Conservation (phyloP, 2,329 filamentous ascomycete species). For the Colletotrichum tanaceti region DNA sequence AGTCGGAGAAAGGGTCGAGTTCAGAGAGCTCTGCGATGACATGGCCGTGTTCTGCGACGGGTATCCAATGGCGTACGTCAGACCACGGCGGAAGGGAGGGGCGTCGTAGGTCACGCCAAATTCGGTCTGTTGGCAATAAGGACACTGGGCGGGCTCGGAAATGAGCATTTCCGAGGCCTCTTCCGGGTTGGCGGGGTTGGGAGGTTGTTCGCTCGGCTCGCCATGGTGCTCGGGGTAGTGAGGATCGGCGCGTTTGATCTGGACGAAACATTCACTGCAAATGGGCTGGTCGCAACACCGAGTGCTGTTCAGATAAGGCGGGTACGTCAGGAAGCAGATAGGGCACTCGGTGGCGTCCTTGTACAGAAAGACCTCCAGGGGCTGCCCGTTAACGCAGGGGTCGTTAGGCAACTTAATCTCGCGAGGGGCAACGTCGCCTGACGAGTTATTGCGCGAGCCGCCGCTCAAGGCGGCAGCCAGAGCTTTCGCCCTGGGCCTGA, state of each 20-base stretch:
- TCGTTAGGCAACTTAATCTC: slow-evolving; percentile 85
- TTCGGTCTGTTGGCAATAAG: slow-evolving; percentile 94
- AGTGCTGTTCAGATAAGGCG: slow-evolving; percentile 92
- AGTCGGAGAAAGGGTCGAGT: slow-evolving; percentile 64
- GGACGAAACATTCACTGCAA: slow-evolving; percentile 98
- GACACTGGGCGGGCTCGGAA: slow-evolving; percentile 91
- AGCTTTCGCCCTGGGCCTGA: slow-evolving; percentile 89
- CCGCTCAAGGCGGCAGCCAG: slow-evolving; percentile 82
- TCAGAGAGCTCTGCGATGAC: slow-evolving; percentile 86
- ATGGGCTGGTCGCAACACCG: slow-evolving; percentile 96
- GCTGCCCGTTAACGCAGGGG: slow-evolving; percentile 92
- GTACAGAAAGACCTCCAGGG: slow-evolving; percentile 92
- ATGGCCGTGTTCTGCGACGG: slow-evolving; percentile 74
- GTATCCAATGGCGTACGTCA: slow-evolving; percentile 72
- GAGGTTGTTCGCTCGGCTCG: slow-evolving; percentile 50
- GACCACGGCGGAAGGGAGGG: slow-evolving; percentile 86
- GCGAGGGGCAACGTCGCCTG: slow-evolving; percentile 77
- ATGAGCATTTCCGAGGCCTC: slow-evolving; percentile 75
- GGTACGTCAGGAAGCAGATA: slow-evolving; percentile 96
- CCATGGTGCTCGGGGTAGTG: slow-evolving; percentile 84
- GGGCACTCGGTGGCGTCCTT: slow-evolving; percentile 92
- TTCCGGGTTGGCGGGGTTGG: slow-evolving; percentile 58
- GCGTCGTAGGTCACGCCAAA: slow-evolving; percentile 96
- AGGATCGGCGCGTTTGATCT: slow-evolving; percentile 94
- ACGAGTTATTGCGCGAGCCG: slow-evolving; percentile 78